phyloP scores from a whole-genome alignment of 805 yeast genomes.

The Ogataea henricii region DNA sequence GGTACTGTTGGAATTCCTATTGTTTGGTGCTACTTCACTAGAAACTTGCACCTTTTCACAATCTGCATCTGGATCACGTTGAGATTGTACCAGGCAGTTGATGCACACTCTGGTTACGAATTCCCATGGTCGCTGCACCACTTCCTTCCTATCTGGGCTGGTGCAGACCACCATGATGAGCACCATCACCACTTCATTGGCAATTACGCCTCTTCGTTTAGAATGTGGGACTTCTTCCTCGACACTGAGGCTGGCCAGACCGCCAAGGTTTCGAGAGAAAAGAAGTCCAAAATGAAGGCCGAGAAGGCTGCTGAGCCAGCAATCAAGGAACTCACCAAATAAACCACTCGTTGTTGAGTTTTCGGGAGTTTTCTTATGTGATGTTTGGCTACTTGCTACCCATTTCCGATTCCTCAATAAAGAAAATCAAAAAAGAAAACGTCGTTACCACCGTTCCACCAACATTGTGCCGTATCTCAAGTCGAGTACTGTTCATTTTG shows the following conservation, averaged over 20 bases:
- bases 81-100: constrained; percentile 94
- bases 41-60: constrained; percentile 85
- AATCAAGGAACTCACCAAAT: not conserved
- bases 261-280: constrained; percentile 75
- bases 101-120: constrained; percentile 97
- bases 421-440: no score
- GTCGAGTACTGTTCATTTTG: not conserved
- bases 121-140: constrained; percentile 96
- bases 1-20: constrained; percentile 98
- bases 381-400: not conserved
- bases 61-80: constrained; percentile 83
- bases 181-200: constrained; percentile 97
- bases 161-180: constrained; percentile 97
- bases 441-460: no score
- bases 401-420: no score
- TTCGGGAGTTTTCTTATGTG: no score
- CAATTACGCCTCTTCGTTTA: constrained; percentile 90
- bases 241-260: constrained; percentile 90
- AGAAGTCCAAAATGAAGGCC: constrained; percentile 56
- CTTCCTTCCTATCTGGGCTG: constrained; percentile 95
- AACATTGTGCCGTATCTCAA: no score
- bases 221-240: constrained; percentile 91
- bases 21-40: constrained; percentile 73
- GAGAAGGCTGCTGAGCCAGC: constrained; percentile 39
- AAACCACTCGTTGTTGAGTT: not conserved